A percentile compares a stretch with the other conserved stretches of the same genome.
Conservation (phyloP, 139 green algal species). For the Chlorella ohadii region DNA sequence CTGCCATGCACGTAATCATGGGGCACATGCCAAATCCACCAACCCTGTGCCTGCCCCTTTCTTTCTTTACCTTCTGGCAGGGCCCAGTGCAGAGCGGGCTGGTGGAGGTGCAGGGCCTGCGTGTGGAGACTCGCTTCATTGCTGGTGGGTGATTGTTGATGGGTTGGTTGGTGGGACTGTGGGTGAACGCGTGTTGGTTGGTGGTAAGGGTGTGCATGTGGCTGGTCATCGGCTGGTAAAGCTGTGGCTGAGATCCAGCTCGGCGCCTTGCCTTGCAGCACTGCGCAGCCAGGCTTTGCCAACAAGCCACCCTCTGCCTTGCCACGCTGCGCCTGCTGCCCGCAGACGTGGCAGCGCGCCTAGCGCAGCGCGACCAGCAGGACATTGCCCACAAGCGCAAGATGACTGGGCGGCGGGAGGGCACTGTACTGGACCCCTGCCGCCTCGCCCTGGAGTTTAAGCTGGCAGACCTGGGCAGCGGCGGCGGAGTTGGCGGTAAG, state of each 20-base stretch:
- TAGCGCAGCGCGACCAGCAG: slow-evolving; percentile 27
- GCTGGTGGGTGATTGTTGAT: neutral
- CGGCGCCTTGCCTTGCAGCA: too few relatives aligned
- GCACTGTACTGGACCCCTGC: slow-evolving; percentile 65
- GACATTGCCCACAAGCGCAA: slow-evolving; percentile 39
- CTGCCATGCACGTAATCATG: too few relatives aligned
- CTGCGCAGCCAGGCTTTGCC: neutral
- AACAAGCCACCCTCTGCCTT: neutral
- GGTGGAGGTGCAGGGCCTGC: slow-evolving; percentile 56
- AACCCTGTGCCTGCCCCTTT: too few relatives aligned
- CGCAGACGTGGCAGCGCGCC: slow-evolving; percentile 8
- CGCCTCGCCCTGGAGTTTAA: slow-evolving; percentile 50
- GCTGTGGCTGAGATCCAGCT: too few relatives aligned
- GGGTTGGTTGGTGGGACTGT: too few relatives aligned
- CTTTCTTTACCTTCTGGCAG: too few relatives aligned
- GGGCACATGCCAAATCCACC: too few relatives aligned
- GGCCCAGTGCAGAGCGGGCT: slow-evolving; percentile 30
- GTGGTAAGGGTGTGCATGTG: too few relatives aligned
- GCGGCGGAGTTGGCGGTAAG: too few relatives aligned
- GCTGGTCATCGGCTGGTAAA: too few relatives aligned
- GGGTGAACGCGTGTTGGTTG: too few relatives aligned
- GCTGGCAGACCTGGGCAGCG: slow-evolving; percentile 2
- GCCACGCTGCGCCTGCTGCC: neutral
- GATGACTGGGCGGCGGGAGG: slow-evolving; percentile 37
- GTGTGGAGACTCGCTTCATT: slow-evolving; percentile 47